These are phyloP conservation scores for Phalaenopsis aphrodite DNA, from an alignment of 106 monocot genomes.

Conservation along the genomic window DNA sequence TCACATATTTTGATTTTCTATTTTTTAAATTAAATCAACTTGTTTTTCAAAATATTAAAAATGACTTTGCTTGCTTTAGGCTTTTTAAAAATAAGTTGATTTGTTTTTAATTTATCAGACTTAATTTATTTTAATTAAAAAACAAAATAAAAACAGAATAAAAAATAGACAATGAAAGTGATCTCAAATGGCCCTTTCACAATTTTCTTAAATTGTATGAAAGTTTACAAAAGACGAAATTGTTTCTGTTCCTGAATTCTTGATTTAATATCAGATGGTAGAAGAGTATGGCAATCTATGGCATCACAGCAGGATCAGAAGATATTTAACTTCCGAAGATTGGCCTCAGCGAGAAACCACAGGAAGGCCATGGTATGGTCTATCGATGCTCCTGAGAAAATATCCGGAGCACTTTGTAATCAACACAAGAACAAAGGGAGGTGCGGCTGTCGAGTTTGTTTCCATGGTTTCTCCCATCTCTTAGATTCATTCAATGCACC, in stretches of 20 bases:
- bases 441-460: slow-evolving; percentile 19
- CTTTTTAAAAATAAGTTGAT: too few species aligned
- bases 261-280: slow-evolving; percentile 15
- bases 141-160: too few species aligned
- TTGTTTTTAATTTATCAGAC: too few species aligned
- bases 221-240: neutral
- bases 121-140: too few species aligned
- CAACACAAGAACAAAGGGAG: slow-evolving; percentile 24
- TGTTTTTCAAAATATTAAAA: too few species aligned
- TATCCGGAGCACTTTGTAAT: slow-evolving; percentile 41
- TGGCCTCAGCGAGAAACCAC: slow-evolving; percentile 19
- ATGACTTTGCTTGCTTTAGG: too few species aligned
- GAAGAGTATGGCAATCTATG: slow-evolving; percentile 29
- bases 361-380: slow-evolving; percentile 35
- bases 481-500: neutral
- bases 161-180: too few species aligned
- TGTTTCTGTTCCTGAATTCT: neutral
- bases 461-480: slow-evolving; percentile 23
- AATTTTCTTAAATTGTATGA: neutral
- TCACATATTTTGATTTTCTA: too few species aligned
- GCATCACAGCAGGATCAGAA: slow-evolving; percentile 34
- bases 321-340: slow-evolving; percentile 30
- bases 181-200: too few species aligned
- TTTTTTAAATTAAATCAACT: too few species aligned
- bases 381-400: slow-evolving; percentile 28